Base-by-base conservation (phyloP, 2,329 filamentous ascomycete species). In the Harringtonia lauricola region DNA sequence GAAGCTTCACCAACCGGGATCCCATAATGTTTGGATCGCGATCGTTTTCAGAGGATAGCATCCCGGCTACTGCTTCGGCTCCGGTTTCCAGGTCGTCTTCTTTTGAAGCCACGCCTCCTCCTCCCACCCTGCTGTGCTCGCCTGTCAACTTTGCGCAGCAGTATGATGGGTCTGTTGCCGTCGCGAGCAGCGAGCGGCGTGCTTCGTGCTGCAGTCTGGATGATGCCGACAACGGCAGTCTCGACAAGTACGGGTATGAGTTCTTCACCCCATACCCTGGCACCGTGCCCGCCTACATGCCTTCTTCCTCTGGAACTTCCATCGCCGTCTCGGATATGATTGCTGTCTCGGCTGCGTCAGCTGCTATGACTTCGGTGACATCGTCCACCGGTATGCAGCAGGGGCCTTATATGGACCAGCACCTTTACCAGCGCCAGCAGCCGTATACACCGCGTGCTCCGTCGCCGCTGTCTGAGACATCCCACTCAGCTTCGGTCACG, bases 221-320 rank as follows among this genome's bases (percentile, higher is more conserved):
- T 52, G 75, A 76, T 51, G 66, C 68, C 47, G 36, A 36, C 8
- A 29, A 36, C 17, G 33, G 14, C 42, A 38, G 70, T 76, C 30
- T 86, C 44, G 78, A 12, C 34, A 45, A 51, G 36, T 50, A 74
- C 54, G 80, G 79, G 52, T 90, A 81, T 63, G 83, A 81, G 24
- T 26, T 26, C 47, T 94, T 86, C 65, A 83, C 87, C n/a, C 85
- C 84, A 38, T 94, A 92, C 64, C 81, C 83, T 46, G 81, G 84
- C 54, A 72, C 49, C n/a, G 39, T 87, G 60, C 48, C 52, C 9
- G 62, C 71, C 31, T 74, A 71, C 53, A 58, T 72, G 37, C 35
- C 24, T 26, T 10, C 24, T 26, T 26, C 35, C 10, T 15, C 19
- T n/a, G 19, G 10, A 13, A 7, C 18, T 4, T 18, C 9, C 24